Evolutionary conservation across 2,329 filamentous ascomycete genomes (phyloP), one percentile per base, ranked within the genome.

Genomic region (Penicillium freii): DNA sequence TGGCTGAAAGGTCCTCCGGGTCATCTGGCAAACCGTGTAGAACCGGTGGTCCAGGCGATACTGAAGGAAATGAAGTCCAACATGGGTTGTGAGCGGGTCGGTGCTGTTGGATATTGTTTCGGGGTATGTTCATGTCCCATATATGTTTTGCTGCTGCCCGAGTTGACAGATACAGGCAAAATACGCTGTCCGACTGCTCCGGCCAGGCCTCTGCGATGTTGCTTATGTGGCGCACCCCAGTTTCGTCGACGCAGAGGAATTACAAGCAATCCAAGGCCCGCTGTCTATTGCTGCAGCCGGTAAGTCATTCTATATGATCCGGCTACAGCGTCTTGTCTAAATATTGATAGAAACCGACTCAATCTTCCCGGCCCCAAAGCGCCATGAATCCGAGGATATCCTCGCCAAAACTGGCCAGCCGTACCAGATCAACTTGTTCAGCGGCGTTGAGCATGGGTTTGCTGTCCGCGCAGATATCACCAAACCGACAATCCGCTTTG

Each of bases 401-500:
- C 78, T 88, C 50, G 70, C 73, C 47, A 75, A 83, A 66, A 77
- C 74, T 1, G 80, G 80, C 15, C 73, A 77, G n/a, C 82, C 83
- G 19, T 92, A 88, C 72, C 89, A 93, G 76, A 87, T 92, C 68
- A 88, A 81, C 69, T 77, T 92, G 5, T 92, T 83, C 77, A 84
- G 83, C 0, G 84, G 84, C 51, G 84, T 88, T 19, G 75, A 77
- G 58, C 90, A 93, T 72, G 90, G 90, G 0, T 94, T 92, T 66
- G 79, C 86, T 1, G 85, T 91, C 1, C 82, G 89, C 39, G 80
- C 79, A 33, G 87, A 92, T 70, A 54, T 81, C 11, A 79, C 67
- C 47, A 78, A 84, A 56, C 81, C 80, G 68, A 56, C 75, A 23
- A 71, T 82, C 64, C 84, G 80, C 67, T 91, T 82, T 66, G 87